phyloP scores from a whole-genome alignment of 352 stramenopile genomes.

The Phytophthora hibernalis region DNA sequence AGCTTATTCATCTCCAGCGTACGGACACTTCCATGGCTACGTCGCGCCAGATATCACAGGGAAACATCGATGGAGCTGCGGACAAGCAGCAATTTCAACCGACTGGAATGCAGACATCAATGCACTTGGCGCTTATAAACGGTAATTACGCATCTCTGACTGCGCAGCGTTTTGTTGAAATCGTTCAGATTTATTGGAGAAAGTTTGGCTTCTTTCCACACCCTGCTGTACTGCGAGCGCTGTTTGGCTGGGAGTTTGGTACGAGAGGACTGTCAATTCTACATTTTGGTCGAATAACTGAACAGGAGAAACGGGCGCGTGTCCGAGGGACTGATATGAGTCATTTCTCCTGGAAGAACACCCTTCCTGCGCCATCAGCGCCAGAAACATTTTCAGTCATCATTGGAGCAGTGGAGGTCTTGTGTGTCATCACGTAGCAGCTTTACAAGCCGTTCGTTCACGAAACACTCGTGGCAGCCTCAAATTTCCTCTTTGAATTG shows the following conservation, averaged over 20 bases:
- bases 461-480: no score
- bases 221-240: slow-evolving; percentile 15
- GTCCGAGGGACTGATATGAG: slow-evolving; percentile 7
- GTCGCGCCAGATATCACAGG: no score
- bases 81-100: not conserved
- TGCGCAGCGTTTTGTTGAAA: slow-evolving; percentile 14
- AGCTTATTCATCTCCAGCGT: no score
- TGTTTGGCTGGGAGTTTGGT: slow-evolving; percentile 25
- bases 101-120: slow-evolving; percentile 1
- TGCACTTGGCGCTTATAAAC: not conserved
- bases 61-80: no score
- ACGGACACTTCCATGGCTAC: no score
- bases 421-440: no score
- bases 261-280: slow-evolving; percentile 7
- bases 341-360: not conserved
- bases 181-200: slow-evolving; percentile 19
- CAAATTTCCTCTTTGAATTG: no score
- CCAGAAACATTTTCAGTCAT: no score
- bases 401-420: no score
- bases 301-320: not conserved
- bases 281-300: slow-evolving; percentile 10
- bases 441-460: no score
- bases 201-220: slow-evolving; percentile 26
- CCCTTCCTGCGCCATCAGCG: no score
- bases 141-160: slow-evolving; percentile 9